Evolutionary conservation across 2,329 filamentous ascomycete genomes (phyloP).

Genomic region (Truncatella angustata): DNA sequence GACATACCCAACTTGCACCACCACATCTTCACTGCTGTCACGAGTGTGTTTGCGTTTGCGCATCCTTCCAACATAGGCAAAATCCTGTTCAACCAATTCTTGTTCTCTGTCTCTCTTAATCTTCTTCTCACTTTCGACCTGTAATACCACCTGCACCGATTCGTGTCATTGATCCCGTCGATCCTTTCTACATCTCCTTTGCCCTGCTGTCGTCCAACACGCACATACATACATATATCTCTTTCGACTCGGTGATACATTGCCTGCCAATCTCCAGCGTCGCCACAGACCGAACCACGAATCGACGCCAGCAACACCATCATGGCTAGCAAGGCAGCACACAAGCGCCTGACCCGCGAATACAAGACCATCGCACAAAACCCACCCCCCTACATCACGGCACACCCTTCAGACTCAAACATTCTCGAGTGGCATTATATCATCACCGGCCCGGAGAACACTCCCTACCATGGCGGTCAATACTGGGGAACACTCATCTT

Average conservation of each 20-base stretch:
- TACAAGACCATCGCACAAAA: slow-evolving; percentile 66
- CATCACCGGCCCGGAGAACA: slow-evolving; percentile 89
- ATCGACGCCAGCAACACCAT: background rate
- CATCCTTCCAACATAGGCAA: background rate
- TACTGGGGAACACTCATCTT: slow-evolving; percentile 98
- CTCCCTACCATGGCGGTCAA: slow-evolving; percentile 90
- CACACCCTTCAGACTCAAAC: slow-evolving; percentile 86
- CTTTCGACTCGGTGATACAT: too few relatives aligned
- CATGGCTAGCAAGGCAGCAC: slow-evolving; percentile 72
- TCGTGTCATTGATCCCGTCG: too few relatives aligned
- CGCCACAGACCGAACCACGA: too few relatives aligned
- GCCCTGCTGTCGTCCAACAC: too few relatives aligned
- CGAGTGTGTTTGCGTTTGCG: too few relatives aligned
- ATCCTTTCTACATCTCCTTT: too few relatives aligned
- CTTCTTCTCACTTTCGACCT: too few relatives aligned
- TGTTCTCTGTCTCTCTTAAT: too few relatives aligned
- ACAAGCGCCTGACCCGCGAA: slow-evolving; percentile 68
- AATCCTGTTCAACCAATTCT: background rate
- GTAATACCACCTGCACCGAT: too few relatives aligned
- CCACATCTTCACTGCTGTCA: too few relatives aligned
- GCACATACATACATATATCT: too few relatives aligned
- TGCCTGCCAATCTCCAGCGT: too few relatives aligned
- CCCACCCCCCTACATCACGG: slow-evolving; percentile 83
- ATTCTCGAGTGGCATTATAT: slow-evolving; percentile 98
- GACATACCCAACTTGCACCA: background rate